Conservation (phyloP, 2,329 filamentous ascomycete species). For the Trichoderma koningiopsis region DNA sequence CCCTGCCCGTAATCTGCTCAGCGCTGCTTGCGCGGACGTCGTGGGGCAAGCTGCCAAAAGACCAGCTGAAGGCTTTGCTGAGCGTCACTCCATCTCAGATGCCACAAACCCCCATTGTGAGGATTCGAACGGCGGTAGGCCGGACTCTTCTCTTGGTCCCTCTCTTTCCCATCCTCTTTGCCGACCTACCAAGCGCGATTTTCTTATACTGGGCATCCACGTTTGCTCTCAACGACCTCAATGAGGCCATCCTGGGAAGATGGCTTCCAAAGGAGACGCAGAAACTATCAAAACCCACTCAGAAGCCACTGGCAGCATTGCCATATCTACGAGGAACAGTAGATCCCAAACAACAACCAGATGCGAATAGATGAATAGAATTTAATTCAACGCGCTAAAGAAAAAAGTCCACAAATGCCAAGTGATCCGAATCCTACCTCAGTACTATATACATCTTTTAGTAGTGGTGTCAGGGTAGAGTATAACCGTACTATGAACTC, state of each 20-base stretch:
- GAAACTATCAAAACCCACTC: conserved; percentile 27
- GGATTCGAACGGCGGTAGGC: conserved; percentile 35
- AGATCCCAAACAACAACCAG: not conserved
- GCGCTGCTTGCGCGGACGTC: conserved; percentile 35
- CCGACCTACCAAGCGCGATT: conserved; percentile 44
- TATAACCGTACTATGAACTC: conserved; percentile 16
- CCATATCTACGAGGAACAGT: conserved; percentile 32
- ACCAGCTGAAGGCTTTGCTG: conserved; percentile 36
- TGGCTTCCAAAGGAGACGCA: conserved; percentile 29
- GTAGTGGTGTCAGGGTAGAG: conserved; percentile 15
- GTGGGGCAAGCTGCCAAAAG: conserved; percentile 36
- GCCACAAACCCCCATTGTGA: conserved; percentile 29
- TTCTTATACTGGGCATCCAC: conserved; percentile 46
- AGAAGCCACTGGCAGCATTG: conserved; percentile 23
- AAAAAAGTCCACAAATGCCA: conserved; percentile 7
- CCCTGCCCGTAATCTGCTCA: conserved; percentile 47
- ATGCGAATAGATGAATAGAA: conserved; percentile 25
- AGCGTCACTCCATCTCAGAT: conserved; percentile 27
- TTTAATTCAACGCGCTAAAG: conserved; percentile 23
- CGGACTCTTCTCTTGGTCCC: conserved; percentile 40
- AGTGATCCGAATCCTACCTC: conserved; percentile 24
- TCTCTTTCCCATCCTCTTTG: conserved; percentile 39
- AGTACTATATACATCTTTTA: conserved; percentile 20
- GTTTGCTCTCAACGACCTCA: conserved; percentile 41
- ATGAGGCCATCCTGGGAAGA: conserved; percentile 36